phyloP scores from a whole-genome alignment of 2,329 filamentous ascomycete genomes.

The Calonectria montana region DNA sequence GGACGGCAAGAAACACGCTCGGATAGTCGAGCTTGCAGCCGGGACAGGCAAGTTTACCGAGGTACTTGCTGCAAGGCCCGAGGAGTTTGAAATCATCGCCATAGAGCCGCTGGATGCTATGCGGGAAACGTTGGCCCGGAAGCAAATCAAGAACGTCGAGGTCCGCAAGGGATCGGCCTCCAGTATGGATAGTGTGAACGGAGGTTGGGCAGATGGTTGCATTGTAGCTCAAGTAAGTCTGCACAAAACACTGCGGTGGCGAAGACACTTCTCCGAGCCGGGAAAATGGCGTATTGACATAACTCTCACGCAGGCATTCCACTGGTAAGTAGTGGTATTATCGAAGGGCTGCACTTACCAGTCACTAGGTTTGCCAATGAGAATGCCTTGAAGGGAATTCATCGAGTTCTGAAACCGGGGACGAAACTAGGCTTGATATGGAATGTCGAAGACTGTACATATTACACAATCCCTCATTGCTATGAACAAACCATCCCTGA shows the following conservation, averaged over 20 bases:
- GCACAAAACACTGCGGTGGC: background rate
- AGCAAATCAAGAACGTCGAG: constrained; percentile 65
- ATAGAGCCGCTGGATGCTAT: constrained; percentile 75
- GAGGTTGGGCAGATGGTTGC: constrained; percentile 71
- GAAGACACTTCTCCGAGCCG: background rate
- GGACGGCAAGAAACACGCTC: constrained; percentile 56
- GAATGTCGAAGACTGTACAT: constrained; percentile 78
- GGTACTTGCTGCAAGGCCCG: constrained; percentile 66
- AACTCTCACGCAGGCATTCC: constrained; percentile 55
- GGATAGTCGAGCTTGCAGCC: constrained; percentile 72
- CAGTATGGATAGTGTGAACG: constrained; percentile 63
- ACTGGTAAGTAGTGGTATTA: constrained; percentile 59
- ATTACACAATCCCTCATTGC: background rate
- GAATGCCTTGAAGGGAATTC: constrained; percentile 73
- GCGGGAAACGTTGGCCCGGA: constrained; percentile 69
- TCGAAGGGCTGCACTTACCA: constrained; percentile 1
- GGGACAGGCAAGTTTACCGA: constrained; percentile 80
- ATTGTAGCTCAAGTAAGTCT: constrained; percentile 74
- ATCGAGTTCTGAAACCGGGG: constrained; percentile 71
- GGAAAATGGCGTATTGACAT: constrained; percentile 19
- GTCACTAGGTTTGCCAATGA: constrained; percentile 72
- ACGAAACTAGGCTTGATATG: constrained; percentile 75
- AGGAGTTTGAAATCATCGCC: constrained; percentile 70
- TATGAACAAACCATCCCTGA: background rate
- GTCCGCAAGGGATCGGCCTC: constrained; percentile 69